Evolutionary conservation across 2,329 filamentous ascomycete species (phyloP).

Genomic region (Cordyceps militaris): DNA sequence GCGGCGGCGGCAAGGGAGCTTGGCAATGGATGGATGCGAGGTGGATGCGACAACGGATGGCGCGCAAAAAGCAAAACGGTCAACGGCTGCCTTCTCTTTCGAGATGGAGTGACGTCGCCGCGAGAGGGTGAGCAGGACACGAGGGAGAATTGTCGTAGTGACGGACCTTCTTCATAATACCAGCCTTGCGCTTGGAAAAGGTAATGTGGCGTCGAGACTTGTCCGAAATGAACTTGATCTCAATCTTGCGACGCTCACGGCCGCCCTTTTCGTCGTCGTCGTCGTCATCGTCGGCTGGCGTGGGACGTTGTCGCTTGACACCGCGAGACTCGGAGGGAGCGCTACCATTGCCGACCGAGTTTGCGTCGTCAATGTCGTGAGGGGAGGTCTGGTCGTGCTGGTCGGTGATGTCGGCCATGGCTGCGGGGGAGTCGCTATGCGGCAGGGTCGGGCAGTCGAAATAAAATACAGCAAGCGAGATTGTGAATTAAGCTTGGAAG

Average conservation of each 20-base stretch:
- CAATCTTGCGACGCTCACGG: conserved; percentile 97
- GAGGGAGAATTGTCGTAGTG: not conserved
- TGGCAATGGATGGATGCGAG: not conserved
- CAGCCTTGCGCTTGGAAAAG: conserved; percentile 98
- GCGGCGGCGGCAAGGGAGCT: conserved; percentile 4
- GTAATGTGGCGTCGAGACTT: conserved; percentile 99
- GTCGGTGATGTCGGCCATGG: conserved; percentile 74
- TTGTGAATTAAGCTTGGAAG: conserved; percentile 1
- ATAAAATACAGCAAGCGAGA: conserved; percentile 7
- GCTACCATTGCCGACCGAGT: conserved; percentile 68
- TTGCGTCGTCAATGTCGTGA: conserved; percentile 65
- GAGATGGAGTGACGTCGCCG: not conserved
- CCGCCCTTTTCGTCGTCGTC: conserved; percentile 97
- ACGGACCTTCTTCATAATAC: conserved; percentile 99
- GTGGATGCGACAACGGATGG: conserved; percentile 7
- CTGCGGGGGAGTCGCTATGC: conserved; percentile 18
- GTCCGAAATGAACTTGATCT: conserved; percentile 99
- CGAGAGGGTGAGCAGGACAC: not conserved
- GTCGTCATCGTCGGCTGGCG: conserved; percentile 84
- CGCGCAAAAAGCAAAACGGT: not conserved
- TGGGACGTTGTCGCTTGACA: conserved; percentile 81
- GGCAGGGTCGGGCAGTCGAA: conserved; percentile 3
- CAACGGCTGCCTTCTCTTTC: not conserved
- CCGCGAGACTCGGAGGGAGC: conserved; percentile 64
- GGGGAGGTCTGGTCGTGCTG: conserved; percentile 71